A percentile compares a stretch with the other conserved stretches of the same genome.
These are phyloP conservation scores for Chlorociboria aeruginascens DNA, from an alignment of 495 filamentous ascomycete genomes.

Conservation along the genomic window DNA sequence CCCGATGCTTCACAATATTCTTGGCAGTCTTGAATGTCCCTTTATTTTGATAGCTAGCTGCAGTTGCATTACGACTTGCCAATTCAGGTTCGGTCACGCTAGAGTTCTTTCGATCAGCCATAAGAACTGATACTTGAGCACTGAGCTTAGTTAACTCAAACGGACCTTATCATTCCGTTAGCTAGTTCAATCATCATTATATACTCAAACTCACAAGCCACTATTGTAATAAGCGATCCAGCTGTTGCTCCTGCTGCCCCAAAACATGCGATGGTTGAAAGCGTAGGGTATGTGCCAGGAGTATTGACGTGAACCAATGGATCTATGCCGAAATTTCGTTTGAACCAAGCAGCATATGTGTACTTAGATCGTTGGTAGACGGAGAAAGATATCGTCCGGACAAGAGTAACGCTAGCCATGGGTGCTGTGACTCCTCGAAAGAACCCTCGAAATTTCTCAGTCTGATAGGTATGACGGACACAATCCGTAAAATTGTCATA, in stretches of 20 bases:
- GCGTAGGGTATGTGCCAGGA: slow-evolving; percentile 53
- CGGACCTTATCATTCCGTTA: slow-evolving; percentile 49
- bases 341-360: slow-evolving; percentile 54
- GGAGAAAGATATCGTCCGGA: slow-evolving; percentile 86
- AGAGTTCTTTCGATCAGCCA: slow-evolving; percentile 53
- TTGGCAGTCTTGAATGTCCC: slow-evolving; percentile 69
- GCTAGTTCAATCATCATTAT: not conserved
- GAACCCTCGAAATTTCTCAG: slow-evolving; percentile 62
- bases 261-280: slow-evolving; percentile 62
- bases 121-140: slow-evolving; percentile 77
- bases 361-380: slow-evolving; percentile 82
- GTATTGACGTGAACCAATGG: slow-evolving; percentile 62
- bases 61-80: slow-evolving; percentile 38
- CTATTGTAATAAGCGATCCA: slow-evolving; percentile 66
- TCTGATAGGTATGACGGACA: slow-evolving; percentile 57
- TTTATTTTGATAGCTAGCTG: slow-evolving; percentile 62
- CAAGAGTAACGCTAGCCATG: slow-evolving; percentile 75
- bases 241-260: slow-evolving; percentile 66
- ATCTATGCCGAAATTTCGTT: slow-evolving; percentile 49
- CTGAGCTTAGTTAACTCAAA: slow-evolving; percentile 92
- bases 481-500: slow-evolving; percentile 59
- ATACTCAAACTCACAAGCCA: slow-evolving; percentile 60
- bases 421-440: slow-evolving; percentile 53
- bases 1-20: slow-evolving; percentile 69
- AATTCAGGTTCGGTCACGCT: slow-evolving; percentile 35